Conservation (phyloP, 768 basidiomycete genomes). For the Rhizopogon roseolus region DNA sequence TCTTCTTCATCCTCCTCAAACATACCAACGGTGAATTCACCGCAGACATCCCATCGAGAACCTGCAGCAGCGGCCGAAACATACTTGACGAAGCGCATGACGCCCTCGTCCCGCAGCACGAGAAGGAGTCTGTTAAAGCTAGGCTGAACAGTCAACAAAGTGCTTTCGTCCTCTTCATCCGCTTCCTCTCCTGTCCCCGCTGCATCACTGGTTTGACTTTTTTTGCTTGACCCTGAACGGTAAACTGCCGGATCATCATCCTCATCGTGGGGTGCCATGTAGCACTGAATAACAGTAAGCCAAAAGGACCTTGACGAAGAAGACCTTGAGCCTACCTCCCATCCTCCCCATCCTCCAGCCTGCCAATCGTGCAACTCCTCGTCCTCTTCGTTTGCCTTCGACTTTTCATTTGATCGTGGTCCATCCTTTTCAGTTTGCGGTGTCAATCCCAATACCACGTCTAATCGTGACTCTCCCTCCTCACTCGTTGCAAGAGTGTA, state of each 20-base stretch:
- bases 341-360: constrained; percentile 81
- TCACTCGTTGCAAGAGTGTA: constrained; percentile 92
- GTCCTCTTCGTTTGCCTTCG: constrained; percentile 27
- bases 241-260: constrained; percentile 96
- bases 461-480: constrained; percentile 74
- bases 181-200: constrained; percentile 34
- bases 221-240: constrained; percentile 51
- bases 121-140: constrained; percentile 87
- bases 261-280: constrained; percentile 92
- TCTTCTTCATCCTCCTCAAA: constrained; percentile 57
- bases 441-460: constrained; percentile 83
- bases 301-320: not conserved
- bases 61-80: constrained; percentile 85
- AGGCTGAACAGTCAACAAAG: constrained; percentile 81
- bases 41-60: constrained; percentile 90
- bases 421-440: constrained; percentile 42
- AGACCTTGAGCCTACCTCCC: constrained; percentile 62
- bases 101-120: constrained; percentile 87
- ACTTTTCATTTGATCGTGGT: constrained; percentile 21
- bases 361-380: constrained; percentile 51
- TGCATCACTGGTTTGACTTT: constrained; percentile 11
- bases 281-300: constrained; percentile 50
- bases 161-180: constrained; percentile 69
- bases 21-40: constrained; percentile 89
- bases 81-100: constrained; percentile 95